Conservation (phyloP, 441 rosid species). For the Corymbia citriodora region DNA sequence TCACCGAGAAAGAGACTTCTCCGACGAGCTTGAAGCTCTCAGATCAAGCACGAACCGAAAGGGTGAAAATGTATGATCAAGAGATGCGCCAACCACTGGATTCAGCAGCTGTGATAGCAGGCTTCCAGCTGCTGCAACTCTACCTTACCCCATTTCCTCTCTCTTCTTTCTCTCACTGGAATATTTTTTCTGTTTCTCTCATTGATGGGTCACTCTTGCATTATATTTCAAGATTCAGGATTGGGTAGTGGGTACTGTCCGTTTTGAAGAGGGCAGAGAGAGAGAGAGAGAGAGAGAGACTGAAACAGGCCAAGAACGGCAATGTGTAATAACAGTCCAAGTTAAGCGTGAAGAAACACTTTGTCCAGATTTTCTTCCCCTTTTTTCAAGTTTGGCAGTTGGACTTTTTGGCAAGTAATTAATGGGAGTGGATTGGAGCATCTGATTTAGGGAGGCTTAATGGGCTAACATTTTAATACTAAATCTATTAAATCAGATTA, state of each 20-base stretch:
- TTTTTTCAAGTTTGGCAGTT: not conserved
- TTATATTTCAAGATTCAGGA: slow-evolving; percentile 34
- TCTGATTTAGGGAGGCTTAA: not conserved
- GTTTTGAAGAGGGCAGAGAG: not conserved
- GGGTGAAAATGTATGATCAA: not conserved
- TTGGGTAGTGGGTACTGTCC: not conserved
- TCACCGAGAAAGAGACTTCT: not conserved
- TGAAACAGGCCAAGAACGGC: not conserved
- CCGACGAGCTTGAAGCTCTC: not conserved
- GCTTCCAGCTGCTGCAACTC: slow-evolving; percentile 49
- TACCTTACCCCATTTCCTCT: slow-evolving; percentile 5
- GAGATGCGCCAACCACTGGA: slow-evolving; percentile 5
- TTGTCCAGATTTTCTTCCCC: not conserved
- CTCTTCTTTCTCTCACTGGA: slow-evolving; percentile 43
- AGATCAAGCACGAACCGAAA: slow-evolving; percentile 26
- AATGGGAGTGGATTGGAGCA: not conserved
- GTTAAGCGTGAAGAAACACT: not conserved
- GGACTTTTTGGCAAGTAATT: not conserved
- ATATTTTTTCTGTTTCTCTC: slow-evolving; percentile 12
- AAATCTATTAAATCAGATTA: not conserved
- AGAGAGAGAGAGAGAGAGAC: not conserved
- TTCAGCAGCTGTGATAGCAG: slow-evolving; percentile 43
- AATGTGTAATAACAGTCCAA: not conserved
- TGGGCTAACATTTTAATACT: not conserved
- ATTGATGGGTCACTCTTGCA: slow-evolving; percentile 18